Evolutionary conservation across 1,139 yeast species (phyloP), one percentile per base, ranked within the genome.

Genomic region (Geotrichum carabidarum): DNA sequence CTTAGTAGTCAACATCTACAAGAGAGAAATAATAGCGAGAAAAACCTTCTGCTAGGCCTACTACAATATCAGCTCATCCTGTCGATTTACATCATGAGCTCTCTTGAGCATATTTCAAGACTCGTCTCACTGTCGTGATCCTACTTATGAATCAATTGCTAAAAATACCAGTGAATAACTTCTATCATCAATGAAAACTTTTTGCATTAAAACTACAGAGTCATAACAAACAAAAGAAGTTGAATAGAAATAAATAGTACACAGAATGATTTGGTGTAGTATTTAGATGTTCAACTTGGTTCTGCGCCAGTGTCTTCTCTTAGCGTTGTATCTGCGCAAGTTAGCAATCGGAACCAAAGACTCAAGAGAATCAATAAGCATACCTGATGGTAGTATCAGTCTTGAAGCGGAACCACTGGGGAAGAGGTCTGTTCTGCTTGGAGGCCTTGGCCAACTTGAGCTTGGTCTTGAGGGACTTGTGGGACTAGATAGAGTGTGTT

Each of bases 251-350:
- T 38, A 31, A 47, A 40, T 36, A 38, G 18, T 12, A 47, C 44
- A 38, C 35, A 47, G 34, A 36, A 8, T 44, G 31, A 12, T 44
- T 4, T 22, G 31, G 49, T 50, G 44, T 38, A 27, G 44, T 30
- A 60, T 81, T 88, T 89, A 93, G 84, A 93, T 79, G 86, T 85
- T 83, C 81, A 94, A 85, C 95, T 93, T 94, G 74, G 98, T 93
- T 86, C 99, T 89, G 87, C 97, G 93, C 99, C 99, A 94, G 95
- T 94, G 96, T 85, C 99, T 87, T 88, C 98, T 90, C 91, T 93
- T 93, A 76, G 96, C 95, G 82, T 93, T 93, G 91, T 91, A 93
- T 84, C 76, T 69, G 55, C 8, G 6, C n/a, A 12, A 5, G 40
- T 37, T 37, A 37, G 40, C 40, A n/a, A n/a, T n/a, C 15, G 40